Percentiles rank a stretch among this genome's conserved stretches.
Conservation (phyloP, 208 protist species). For the Trypanosoma platydactyli region DNA sequence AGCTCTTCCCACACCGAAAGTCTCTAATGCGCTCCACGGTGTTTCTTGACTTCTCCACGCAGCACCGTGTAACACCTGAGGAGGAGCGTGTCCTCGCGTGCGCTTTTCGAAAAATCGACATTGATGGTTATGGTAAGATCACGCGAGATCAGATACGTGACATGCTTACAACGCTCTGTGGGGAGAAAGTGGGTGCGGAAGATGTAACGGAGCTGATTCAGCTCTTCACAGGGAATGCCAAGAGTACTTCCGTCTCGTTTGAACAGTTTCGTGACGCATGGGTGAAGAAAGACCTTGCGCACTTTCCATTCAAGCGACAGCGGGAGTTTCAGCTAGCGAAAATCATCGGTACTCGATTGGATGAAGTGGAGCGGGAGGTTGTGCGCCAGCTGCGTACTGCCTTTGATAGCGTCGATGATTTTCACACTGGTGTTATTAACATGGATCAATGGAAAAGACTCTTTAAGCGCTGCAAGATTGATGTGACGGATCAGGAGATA, state of each 20-base stretch:
- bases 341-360: slow-evolving; percentile 76
- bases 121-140: slow-evolving; percentile 78
- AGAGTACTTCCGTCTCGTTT: slow-evolving; percentile 63
- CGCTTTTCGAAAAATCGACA: slow-evolving; percentile 81
- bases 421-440: slow-evolving; percentile 76
- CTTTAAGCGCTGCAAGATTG: slow-evolving; percentile 68
- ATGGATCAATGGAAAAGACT: slow-evolving; percentile 56
- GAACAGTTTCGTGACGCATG: slow-evolving; percentile 84
- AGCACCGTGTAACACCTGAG: slow-evolving; percentile 50
- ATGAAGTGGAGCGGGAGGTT: slow-evolving; percentile 68
- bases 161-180: slow-evolving; percentile 78
- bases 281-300: slow-evolving; percentile 76
- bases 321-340: slow-evolving; percentile 82
- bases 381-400: slow-evolving; percentile 79
- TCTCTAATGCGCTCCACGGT: slow-evolving; percentile 6
- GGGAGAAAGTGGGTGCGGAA: slow-evolving; percentile 46
- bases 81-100: slow-evolving; percentile 70
- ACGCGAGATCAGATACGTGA: slow-evolving; percentile 84
- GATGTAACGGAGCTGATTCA: slow-evolving; percentile 74
- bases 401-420: slow-evolving; percentile 87
- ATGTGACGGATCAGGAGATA: slow-evolving; percentile 60
- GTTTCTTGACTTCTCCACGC: slow-evolving; percentile 69
- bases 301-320: slow-evolving; percentile 53
- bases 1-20: slow-evolving; percentile 64
- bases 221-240: slow-evolving; percentile 70